These are phyloP conservation scores for Russula olivacea DNA, from an alignment of 768 basidiomycete genomes.

Conservation along the genomic window DNA sequence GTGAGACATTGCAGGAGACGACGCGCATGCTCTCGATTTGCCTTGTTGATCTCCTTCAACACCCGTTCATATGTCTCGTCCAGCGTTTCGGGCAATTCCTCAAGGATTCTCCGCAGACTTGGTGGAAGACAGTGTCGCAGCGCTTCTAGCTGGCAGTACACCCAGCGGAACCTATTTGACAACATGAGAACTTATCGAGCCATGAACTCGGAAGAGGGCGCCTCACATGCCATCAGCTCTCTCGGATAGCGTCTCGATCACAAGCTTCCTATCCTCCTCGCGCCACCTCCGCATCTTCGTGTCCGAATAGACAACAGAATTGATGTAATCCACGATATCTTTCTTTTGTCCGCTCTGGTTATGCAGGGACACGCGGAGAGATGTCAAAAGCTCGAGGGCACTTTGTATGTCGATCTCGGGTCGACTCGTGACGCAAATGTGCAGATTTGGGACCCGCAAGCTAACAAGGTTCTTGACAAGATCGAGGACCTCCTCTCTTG, in stretches of 20 bases:
- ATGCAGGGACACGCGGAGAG: constrained; percentile 7
- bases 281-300: constrained; percentile 8
- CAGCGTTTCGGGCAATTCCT: not conserved
- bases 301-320: constrained; percentile 2
- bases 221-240: constrained; percentile 8
- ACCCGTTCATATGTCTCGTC: constrained; percentile 1
- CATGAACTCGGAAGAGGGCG: not conserved
- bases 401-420: not conserved
- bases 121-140: not conserved
- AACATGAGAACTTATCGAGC: not conserved
- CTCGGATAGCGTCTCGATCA: not conserved
- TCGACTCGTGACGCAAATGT: not conserved
- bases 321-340: constrained; percentile 5
- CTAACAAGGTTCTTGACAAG: not conserved
- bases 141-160: not conserved
- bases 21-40: not conserved
- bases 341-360: constrained; percentile 2
- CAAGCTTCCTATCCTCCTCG: not conserved
- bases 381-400: not conserved
- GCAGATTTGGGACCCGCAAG: not conserved
- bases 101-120: not conserved
- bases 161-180: not conserved
- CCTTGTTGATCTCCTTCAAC: not conserved
- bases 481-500: constrained; percentile 1
- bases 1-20: not conserved